Evolutionary conservation across 768 basidiomycete species (phyloP).

Genomic region (Podaxis rugospora): DNA sequence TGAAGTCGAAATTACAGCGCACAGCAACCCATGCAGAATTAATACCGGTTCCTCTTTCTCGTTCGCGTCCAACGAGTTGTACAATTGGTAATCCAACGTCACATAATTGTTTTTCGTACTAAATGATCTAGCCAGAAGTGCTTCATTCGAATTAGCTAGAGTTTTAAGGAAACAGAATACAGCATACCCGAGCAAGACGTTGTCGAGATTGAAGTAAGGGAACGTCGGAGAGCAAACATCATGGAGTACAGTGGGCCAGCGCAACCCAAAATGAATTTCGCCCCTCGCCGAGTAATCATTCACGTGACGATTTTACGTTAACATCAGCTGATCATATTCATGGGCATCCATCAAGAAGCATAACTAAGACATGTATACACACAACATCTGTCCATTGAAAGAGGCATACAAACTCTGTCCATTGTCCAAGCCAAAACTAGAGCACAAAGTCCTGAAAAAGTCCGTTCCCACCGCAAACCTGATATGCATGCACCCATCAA

Average conservation of each 20-base stretch:
- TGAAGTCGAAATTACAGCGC: conserved; percentile 18
- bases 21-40: conserved; percentile 67
- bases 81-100: background rate
- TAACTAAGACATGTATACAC: background rate
- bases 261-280: no score
- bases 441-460: background rate
- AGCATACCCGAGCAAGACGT: background rate
- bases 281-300: no score
- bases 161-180: background rate
- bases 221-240: background rate
- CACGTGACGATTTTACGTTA: no score
- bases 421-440: background rate
- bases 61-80: background rate
- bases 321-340: no score
- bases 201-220: background rate
- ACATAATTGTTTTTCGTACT: background rate
- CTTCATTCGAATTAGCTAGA: background rate
- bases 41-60: conserved; percentile 40
- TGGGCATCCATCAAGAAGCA: background rate
- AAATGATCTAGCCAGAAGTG: background rate
- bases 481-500: conserved; percentile 14
- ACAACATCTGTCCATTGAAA: no score
- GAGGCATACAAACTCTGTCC: background rate
- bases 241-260: background rate
- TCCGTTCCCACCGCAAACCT: no score